phyloP scores from a whole-genome alignment of 352 stramenopile species.

The Pythium grandisporangium region DNA sequence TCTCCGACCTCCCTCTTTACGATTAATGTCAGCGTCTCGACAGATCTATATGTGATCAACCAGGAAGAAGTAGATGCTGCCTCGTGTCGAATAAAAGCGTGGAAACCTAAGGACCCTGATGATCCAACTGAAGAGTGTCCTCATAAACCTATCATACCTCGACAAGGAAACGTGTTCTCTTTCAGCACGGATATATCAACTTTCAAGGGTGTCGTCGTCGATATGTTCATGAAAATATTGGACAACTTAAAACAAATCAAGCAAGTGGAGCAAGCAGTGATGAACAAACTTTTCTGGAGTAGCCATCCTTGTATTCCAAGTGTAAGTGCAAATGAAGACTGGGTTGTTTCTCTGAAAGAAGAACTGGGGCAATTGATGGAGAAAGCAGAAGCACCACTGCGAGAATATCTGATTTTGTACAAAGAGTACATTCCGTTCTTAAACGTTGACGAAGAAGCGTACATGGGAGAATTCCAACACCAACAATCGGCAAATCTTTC shows the following conservation, averaged over 20 bases:
- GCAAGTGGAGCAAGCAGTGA: slow-evolving; percentile 87
- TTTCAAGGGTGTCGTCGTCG: slow-evolving; percentile 47
- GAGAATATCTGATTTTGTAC: slow-evolving; percentile 77
- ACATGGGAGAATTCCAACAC: slow-evolving; percentile 56
- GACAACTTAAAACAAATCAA: slow-evolving; percentile 81
- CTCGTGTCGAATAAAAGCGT: slow-evolving; percentile 34
- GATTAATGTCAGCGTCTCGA: slow-evolving; percentile 61
- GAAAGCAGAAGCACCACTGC: slow-evolving; percentile 43
- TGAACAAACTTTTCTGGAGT: slow-evolving; percentile 94
- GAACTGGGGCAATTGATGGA: slow-evolving; percentile 51
- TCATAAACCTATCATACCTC: slow-evolving; percentile 28
- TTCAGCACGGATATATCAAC: slow-evolving; percentile 58
- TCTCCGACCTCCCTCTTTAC: slow-evolving; percentile 59
- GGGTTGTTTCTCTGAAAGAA: slow-evolving; percentile 56
- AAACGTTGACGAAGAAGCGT: slow-evolving; percentile 86
- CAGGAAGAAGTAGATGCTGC: slow-evolving; percentile 53
- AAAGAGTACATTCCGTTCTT: slow-evolving; percentile 83
- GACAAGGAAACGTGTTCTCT: slow-evolving; percentile 39
- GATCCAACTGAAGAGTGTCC: slow-evolving; percentile 56
- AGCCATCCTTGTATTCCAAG: slow-evolving; percentile 83
- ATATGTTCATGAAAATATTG: slow-evolving; percentile 73
- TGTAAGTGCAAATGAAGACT: slow-evolving; percentile 80
- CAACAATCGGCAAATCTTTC: slow-evolving; percentile 68
- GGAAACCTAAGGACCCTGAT: slow-evolving; percentile 60
- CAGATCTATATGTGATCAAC: slow-evolving; percentile 68